These are phyloP conservation scores for Tolypocladium inflatum DNA, from an alignment of 2,329 filamentous ascomycete genomes.

Conservation along the genomic window DNA sequence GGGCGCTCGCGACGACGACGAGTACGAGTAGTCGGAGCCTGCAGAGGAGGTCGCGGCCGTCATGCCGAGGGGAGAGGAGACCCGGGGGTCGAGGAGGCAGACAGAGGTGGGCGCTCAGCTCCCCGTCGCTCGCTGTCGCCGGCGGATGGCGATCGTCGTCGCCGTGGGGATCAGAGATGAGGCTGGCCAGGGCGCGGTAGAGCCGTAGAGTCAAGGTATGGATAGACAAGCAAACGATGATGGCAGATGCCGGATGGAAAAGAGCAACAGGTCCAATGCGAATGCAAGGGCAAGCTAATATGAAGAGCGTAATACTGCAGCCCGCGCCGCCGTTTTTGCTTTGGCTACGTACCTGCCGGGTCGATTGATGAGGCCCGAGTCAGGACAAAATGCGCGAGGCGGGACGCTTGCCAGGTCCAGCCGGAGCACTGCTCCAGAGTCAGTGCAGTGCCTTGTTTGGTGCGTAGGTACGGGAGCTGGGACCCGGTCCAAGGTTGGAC, in stretches of 20 bases:
- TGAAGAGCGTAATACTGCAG: not conserved
- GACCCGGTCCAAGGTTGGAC: not conserved
- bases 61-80: slow-evolving; percentile 5
- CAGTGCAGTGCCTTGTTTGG: too few relatives aligned
- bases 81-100: not conserved
- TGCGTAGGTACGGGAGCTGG: not conserved
- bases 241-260: not conserved
- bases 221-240: not conserved
- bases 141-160: not conserved
- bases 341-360: not conserved
- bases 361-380: not conserved
- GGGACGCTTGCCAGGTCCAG: not conserved
- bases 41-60: slow-evolving; percentile 18
- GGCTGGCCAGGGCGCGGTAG: not conserved
- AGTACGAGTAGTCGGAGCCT: slow-evolving; percentile 11
- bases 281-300: not conserved
- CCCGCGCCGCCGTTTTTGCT: not conserved
- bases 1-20: slow-evolving; percentile 14
- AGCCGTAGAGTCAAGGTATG: too few relatives aligned
- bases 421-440: not conserved
- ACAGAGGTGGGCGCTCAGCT: not conserved
- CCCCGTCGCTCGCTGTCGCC: not conserved
- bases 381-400: not conserved
- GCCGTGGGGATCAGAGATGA: not conserved
- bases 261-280: not conserved